A percentile compares a stretch with the other conserved stretches of the same genome.
These are phyloP conservation scores for Silene noctiflora DNA, from an alignment of 179 eudicot species.

Conservation along the genomic window DNA sequence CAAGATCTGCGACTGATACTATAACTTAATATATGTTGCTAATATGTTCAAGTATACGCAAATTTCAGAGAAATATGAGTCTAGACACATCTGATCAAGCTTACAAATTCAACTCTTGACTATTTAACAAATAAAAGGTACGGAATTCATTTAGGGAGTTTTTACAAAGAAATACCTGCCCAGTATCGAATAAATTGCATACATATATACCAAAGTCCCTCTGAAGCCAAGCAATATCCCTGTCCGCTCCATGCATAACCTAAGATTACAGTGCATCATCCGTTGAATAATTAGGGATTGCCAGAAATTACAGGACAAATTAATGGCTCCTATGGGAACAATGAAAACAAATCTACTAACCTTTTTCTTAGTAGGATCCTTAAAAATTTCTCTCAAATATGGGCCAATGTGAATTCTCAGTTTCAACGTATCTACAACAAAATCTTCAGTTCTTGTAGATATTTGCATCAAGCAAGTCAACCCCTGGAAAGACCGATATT, in stretches of 20 bases:
- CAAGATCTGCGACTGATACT: not conserved
- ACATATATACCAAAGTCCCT: constrained; percentile 87
- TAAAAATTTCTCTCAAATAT: constrained; percentile 82
- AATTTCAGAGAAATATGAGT: not conserved
- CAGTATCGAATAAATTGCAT: constrained; percentile 91
- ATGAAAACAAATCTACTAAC: constrained; percentile 32
- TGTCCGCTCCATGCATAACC: constrained; percentile 95
- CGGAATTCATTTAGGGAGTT: not conserved
- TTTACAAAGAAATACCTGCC: constrained; percentile 56
- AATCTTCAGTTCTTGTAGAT: constrained; percentile 94
- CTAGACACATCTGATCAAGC: not conserved
- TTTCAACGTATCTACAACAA: constrained; percentile 85
- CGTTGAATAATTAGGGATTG: not conserved
- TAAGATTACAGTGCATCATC: constrained; percentile 26
- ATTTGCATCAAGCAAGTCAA: constrained; percentile 97
- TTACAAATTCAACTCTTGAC: not conserved
- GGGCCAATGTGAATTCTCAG: constrained; percentile 86
- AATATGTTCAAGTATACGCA: not conserved
- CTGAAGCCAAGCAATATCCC: constrained; percentile 88
- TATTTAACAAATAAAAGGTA: not conserved
- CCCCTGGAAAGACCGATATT: constrained; percentile 93
- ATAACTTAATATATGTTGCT: not conserved
- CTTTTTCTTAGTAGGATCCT: constrained; percentile 79
- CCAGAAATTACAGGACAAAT: not conserved
- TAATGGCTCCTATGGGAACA: not conserved